Evolutionary conservation across 495 filamentous ascomycete species (phyloP).

Genomic region (Parathielavia appendiculata): DNA sequence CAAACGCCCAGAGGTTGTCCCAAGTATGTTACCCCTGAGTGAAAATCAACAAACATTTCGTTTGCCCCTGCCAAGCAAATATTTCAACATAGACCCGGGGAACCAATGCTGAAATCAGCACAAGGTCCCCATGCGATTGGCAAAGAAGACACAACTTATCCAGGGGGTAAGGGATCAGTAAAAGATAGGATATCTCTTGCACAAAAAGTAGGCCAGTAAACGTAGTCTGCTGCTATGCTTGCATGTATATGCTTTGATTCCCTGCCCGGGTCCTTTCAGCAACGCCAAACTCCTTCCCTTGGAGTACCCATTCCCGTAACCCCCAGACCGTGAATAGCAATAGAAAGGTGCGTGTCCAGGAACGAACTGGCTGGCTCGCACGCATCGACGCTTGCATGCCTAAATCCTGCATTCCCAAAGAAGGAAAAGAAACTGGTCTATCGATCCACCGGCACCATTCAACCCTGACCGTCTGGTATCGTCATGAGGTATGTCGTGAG

Average conservation of each 20-base stretch:
- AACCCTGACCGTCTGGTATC: constrained; percentile 14
- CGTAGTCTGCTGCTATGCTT: neutral
- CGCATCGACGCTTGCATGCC: neutral
- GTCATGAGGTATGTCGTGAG: constrained; percentile 25
- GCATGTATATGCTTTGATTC: neutral
- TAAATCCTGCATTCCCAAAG: neutral
- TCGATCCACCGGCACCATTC: neutral
- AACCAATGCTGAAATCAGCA: neutral
- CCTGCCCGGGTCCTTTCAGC: neutral
- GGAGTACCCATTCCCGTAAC: neutral
- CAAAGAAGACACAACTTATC: neutral
- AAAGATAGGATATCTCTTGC: too few relatives aligned
- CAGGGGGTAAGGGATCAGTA: too few relatives aligned
- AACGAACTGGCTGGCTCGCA: neutral
- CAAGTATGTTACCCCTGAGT: neutral
- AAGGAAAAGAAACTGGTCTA: neutral
- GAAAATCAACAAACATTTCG: neutral
- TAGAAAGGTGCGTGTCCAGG: neutral
- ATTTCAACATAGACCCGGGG: neutral
- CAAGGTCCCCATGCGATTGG: too few relatives aligned
- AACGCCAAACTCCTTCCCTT: constrained; percentile 2
- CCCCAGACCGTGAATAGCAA: neutral
- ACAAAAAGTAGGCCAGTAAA: neutral
- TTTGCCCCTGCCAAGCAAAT: constrained; percentile 4
- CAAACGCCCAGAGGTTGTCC: too few relatives aligned